These are phyloP conservation scores for Ulmus americana DNA, from an alignment of 331 rosid species.

Conservation along the genomic window DNA sequence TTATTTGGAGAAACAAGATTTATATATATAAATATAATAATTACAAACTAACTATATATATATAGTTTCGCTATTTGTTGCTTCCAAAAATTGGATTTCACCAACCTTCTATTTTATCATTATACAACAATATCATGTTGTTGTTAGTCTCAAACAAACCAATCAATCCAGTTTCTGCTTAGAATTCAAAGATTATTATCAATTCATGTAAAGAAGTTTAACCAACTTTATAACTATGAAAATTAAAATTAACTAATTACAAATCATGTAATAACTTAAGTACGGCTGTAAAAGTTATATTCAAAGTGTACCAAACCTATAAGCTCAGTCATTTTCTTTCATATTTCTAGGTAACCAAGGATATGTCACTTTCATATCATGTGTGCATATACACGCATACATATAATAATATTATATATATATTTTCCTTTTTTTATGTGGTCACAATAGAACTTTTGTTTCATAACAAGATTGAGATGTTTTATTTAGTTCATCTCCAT, in stretches of 20 bases:
- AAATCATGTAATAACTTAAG: not conserved
- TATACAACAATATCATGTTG: not conserved
- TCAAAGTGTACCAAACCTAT: not conserved
- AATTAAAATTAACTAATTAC: not conserved
- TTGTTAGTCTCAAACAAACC: not conserved
- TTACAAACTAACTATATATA: not conserved
- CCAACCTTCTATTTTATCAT: no score
- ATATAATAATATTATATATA: not conserved
- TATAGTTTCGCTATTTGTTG: not conserved
- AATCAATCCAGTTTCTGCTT: not conserved
- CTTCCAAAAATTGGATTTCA: not conserved
- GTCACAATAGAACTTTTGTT: not conserved
- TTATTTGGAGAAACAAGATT: conserved; percentile 32
- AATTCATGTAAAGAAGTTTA: conserved; percentile 2
- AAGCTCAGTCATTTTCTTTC: conserved; percentile 8
- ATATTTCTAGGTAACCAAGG: conserved; percentile 15
- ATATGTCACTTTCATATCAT: conserved; percentile 17
- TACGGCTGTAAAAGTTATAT: not conserved
- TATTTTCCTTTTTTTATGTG: not conserved
- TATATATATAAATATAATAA: not conserved
- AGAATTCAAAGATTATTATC: not conserved
- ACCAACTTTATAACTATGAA: not conserved
- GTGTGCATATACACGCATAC: not conserved
- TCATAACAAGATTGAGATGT: conserved; percentile 1
- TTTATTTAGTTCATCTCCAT: not conserved